Evolutionary conservation across 768 basidiomycete genomes (phyloP), one percentile per base, ranked within the genome.

Genomic region (Collybiopsis luxurians): DNA sequence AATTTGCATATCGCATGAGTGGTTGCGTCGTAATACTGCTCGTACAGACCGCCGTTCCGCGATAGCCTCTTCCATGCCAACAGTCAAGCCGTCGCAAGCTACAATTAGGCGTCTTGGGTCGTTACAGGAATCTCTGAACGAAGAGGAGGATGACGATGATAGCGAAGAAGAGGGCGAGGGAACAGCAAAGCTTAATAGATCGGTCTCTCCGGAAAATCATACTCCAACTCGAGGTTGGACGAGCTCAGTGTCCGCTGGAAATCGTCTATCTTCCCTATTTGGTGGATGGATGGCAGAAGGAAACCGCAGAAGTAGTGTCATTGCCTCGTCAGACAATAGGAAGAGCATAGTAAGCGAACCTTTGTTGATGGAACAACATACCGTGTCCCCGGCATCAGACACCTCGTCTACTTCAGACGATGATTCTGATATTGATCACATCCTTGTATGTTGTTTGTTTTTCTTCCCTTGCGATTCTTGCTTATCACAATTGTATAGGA

Each of bases 1-100:
- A 26, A 79, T 92, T 55, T 88, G 85, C 59, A 82, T 93, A 7
- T 88, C 88, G 1, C 88, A 88, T 53, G 86, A 87, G 64, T 92
- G 87, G 91, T 92, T 84, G 69, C 83, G 84, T 56, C 81, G 88
- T 17, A 82, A 84, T 19, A 87, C 80, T 59, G 79, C 84, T 6
- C 81, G 82, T 0, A 73, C 70, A 38, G 23, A 34, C 13, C 31
- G 31, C 13, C 31, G 31, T 6, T 34, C 31, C 31, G 31, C 31
- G 5, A 34, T 34, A 6, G 31, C 31, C 31, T 63, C 77, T 2
- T 82, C 83, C 1, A 69, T 71, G 13, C 66, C 75, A 23, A 79
- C 81, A 0, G 52, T 73, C 9, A 77, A 77, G 31, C 79, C 82
- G 2, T 84, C 83, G 2, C 77, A 84, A 28, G 70, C 75, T 24